A percentile compares a stretch with the other conserved stretches of the same genome.
Conservation (phyloP, 768 basidiomycete species). For the Amylocystis lapponica region DNA sequence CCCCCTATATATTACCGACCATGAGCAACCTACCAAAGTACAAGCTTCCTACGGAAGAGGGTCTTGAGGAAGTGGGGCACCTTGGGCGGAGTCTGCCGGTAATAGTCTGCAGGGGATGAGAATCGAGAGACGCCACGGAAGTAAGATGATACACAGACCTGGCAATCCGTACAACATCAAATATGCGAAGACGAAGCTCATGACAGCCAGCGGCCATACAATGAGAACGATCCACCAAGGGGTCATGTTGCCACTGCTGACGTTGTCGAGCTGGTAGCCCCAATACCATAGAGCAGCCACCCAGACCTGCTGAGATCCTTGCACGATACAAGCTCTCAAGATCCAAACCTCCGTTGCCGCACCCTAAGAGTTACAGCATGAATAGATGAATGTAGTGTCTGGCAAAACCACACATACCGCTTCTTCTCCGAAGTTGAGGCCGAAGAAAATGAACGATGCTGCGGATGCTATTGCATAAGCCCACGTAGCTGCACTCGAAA, state of each 20-base stretch:
- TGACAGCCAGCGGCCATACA: constrained; percentile 73
- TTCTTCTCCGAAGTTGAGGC: constrained; percentile 96
- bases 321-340: constrained; percentile 84
- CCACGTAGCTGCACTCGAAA: constrained; percentile 83
- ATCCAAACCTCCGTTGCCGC: constrained; percentile 96
- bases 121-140: neutral
- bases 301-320: constrained; percentile 95
- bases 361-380: constrained; percentile 43
- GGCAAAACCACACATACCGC: constrained; percentile 46
- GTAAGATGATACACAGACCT: constrained; percentile 38
- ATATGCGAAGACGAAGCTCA: constrained; percentile 75
- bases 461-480: constrained; percentile 89
- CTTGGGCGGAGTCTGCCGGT: constrained; percentile 88
- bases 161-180: constrained; percentile 84
- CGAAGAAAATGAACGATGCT: constrained; percentile 90
- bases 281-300: constrained; percentile 95
- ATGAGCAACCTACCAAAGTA: constrained; percentile 56
- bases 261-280: constrained; percentile 74
- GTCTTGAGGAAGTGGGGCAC: constrained; percentile 91
- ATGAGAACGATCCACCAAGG: constrained; percentile 86
- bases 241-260: constrained; percentile 43
- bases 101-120: constrained; percentile 54
- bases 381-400: neutral
- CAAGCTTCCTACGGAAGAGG: constrained; percentile 84
- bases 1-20: neutral